phyloP scores from a whole-genome alignment of 495 filamentous ascomycete species.

The Alectoria sarmentosa region DNA sequence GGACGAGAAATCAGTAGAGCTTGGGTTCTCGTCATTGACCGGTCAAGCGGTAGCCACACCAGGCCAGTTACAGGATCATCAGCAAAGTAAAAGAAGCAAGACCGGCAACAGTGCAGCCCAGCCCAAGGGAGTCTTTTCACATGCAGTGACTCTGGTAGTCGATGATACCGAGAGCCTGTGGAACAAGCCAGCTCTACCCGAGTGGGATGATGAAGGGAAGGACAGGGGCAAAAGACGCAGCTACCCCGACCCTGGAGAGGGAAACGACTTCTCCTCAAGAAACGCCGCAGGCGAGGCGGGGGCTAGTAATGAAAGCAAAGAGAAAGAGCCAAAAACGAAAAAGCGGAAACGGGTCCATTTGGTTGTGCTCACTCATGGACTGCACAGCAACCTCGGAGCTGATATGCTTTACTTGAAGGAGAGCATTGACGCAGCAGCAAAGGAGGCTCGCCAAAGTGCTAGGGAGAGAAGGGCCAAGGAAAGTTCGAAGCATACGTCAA shows the following conservation, averaged over 20 bases:
- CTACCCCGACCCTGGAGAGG: constrained; percentile 18
- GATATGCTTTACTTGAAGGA: constrained; percentile 98
- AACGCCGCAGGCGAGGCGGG: constrained; percentile 2
- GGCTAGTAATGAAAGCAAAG: neutral
- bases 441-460: constrained; percentile 55
- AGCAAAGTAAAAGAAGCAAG: constrained; percentile 43
- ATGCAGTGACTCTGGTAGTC: constrained; percentile 64
- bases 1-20: constrained; percentile 71
- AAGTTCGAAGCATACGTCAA: constrained; percentile 25
- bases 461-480: constrained; percentile 47
- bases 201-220: constrained; percentile 45
- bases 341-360: constrained; percentile 71
- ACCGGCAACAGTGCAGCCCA: constrained; percentile 44
- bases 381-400: constrained; percentile 93
- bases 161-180: constrained; percentile 87
- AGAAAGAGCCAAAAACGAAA: constrained; percentile 22
- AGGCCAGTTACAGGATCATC: constrained; percentile 67
- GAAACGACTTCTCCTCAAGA: constrained; percentile 6
- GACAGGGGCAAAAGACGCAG: constrained; percentile 24
- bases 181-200: constrained; percentile 79
- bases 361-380: constrained; percentile 86
- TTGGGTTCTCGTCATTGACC: constrained; percentile 45
- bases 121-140: constrained; percentile 70
- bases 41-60: constrained; percentile 44
- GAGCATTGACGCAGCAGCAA: constrained; percentile 79